Percentiles rank a stretch among this genome's conserved stretches.
phyloP scores from a whole-genome alignment of 2,329 filamentous ascomycete genomes.

The Exserohilum turcica region DNA sequence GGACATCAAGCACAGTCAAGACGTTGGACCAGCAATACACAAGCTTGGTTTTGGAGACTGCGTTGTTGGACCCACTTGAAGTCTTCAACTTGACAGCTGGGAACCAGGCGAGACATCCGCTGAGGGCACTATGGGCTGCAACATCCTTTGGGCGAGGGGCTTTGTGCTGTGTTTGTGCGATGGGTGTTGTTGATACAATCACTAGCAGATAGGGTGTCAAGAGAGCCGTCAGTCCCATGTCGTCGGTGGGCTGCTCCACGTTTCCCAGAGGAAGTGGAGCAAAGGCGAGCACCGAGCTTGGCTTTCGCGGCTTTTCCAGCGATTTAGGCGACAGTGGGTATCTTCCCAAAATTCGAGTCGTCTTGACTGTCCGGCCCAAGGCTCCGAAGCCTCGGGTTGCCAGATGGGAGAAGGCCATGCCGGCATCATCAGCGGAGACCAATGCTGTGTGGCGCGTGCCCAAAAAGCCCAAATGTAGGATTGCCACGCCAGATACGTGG shows the following conservation, averaged over 20 bases:
- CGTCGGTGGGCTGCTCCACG: conserved; percentile 83
- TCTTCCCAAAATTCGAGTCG: conserved; percentile 84
- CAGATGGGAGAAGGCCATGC: conserved; percentile 98
- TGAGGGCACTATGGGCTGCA: conserved; percentile 86
- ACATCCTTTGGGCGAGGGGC: conserved; percentile 89
- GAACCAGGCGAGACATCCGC: conserved; percentile 95
- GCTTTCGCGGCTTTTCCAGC: conserved; percentile 73
- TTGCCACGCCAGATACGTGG: conserved; percentile 75
- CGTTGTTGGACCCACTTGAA: conserved; percentile 66
- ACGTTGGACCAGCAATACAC: conserved; percentile 99
- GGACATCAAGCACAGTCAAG: conserved; percentile 88
- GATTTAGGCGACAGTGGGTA: conserved; percentile 76
- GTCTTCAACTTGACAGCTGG: conserved; percentile 91
- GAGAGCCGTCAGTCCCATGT: conserved; percentile 89
- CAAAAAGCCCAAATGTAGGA: conserved; percentile 92
- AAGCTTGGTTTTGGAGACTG: conserved; percentile 80
- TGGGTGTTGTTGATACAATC: conserved; percentile 93
- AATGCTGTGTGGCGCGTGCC: conserved; percentile 92
- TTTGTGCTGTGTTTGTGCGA: conserved; percentile 97
- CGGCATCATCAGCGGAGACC: conserved; percentile 90
- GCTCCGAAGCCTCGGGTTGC: conserved; percentile 89
- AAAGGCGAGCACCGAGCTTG: conserved; percentile 93
- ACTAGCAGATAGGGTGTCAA: conserved; percentile 94
- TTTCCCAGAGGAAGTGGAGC: conserved; percentile 91
- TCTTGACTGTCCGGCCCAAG: conserved; percentile 83